These are phyloP conservation scores for Malus hybrid DNA, from an alignment of 331 rosid species.

Conservation along the genomic window DNA sequence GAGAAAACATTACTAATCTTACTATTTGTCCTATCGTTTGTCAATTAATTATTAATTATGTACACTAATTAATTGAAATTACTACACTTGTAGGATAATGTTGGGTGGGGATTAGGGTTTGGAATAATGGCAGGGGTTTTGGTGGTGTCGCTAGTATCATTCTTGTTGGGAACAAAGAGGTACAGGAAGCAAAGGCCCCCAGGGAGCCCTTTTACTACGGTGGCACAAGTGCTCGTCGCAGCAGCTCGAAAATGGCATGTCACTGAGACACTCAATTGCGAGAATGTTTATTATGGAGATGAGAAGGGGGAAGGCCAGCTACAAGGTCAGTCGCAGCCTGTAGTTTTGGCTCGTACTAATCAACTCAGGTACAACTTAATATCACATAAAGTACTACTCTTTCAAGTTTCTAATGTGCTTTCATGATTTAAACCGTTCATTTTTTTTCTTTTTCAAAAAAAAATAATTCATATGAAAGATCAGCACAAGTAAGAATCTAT, in stretches of 20 bases:
- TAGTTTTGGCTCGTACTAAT: neutral
- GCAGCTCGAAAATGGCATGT: slow-evolving; percentile 34
- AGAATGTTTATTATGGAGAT: neutral
- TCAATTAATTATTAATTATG: too few relatives aligned
- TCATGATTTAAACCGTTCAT: too few relatives aligned
- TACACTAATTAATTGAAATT: too few relatives aligned
- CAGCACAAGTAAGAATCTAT: too few relatives aligned
- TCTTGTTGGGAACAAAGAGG: slow-evolving; percentile 36
- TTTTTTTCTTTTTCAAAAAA: neutral
- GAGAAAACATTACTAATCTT: too few relatives aligned
- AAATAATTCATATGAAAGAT: neutral
- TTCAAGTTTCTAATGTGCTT: too few relatives aligned
- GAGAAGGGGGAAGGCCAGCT: neutral
- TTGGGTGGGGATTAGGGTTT: slow-evolving; percentile 54
- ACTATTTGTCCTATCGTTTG: too few relatives aligned
- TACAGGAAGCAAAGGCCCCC: slow-evolving; percentile 37
- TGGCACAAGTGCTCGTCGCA: slow-evolving; percentile 40
- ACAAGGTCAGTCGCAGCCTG: neutral
- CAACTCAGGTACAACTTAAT: neutral
- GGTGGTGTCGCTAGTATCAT: slow-evolving; percentile 29
- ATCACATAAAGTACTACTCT: neutral
- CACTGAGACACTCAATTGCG: neutral
- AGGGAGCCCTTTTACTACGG: slow-evolving; percentile 22
- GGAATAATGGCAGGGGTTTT: slow-evolving; percentile 26
- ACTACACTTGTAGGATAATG: slow-evolving; percentile 28